Conservation (phyloP, 352 stramenopile genomes). For the Phytophthora pinifolia region DNA sequence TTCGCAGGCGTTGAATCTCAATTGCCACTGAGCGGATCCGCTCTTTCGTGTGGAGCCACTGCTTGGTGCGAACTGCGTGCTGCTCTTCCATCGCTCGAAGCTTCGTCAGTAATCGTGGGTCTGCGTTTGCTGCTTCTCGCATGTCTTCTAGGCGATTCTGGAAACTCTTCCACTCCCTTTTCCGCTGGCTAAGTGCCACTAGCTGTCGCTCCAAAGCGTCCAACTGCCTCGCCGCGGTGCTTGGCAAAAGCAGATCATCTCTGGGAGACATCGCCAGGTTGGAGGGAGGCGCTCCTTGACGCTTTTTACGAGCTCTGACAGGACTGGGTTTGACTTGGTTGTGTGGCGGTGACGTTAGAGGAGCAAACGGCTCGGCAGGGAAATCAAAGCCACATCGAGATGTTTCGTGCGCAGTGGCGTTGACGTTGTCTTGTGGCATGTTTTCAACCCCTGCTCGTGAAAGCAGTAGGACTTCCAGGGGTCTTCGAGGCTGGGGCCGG, state of each 20-base stretch:
- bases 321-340: background rate
- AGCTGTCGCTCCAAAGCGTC: slow-evolving; percentile 34
- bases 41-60: slow-evolving; percentile 32
- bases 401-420: slow-evolving; percentile 7
- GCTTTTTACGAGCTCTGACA: background rate
- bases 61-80: slow-evolving; percentile 14
- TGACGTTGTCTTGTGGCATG: background rate
- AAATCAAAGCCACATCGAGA: slow-evolving; percentile 37
- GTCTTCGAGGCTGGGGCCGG: slow-evolving; percentile 37
- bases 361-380: slow-evolving; percentile 15
- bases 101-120: slow-evolving; percentile 11
- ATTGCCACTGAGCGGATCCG: slow-evolving; percentile 22
- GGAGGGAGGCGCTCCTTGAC: background rate
- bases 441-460: slow-evolving; percentile 6
- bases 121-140: slow-evolving; percentile 12
- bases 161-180: slow-evolving; percentile 35
- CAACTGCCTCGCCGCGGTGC: slow-evolving; percentile 22
- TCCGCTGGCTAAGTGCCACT: slow-evolving; percentile 21
- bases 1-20: slow-evolving; percentile 31
- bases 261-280: background rate
- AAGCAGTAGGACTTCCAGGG: slow-evolving; percentile 32
- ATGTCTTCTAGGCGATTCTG: slow-evolving; percentile 25
- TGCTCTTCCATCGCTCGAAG: slow-evolving; percentile 27
- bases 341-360: slow-evolving; percentile 1
- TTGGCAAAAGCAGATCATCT: slow-evolving; percentile 5